Evolutionary conservation across 2,329 filamentous ascomycete genomes (phyloP), one percentile per base, ranked within the genome.

Genomic region (Nemania serpens): DNA sequence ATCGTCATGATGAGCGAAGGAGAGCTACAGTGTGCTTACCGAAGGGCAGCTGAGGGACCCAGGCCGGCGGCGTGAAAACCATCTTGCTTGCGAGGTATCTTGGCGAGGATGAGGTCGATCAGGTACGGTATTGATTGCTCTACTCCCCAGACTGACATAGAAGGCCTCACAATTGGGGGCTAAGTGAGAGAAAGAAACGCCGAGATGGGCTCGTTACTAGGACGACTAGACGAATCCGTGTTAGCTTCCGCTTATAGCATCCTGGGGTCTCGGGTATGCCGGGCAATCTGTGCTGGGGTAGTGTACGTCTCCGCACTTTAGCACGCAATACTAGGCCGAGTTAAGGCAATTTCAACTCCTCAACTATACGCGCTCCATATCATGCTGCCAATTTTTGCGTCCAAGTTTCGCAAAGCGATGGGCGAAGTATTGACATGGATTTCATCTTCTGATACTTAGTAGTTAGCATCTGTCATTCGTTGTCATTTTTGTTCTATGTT

Each of bases 61-160:
- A 73, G 11, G 67, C 49, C 33, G 70, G 70, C 52, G 70, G 69
- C 29, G 67, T 70, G 64, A 73, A 71, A 43, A 73, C 68, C 70
- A 73, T 72, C 48, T 68, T 68, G 45, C 17, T 39, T 17, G 37
- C 4, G 41, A 10, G 17, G n/a, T 15, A 17, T 3, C 25, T 41
- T n/a, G 29, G 9, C n/a, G 17, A 9, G 1, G 34, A 12, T 29
- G 9, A 18, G 29, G 22, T 15, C 2, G n/a, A 20, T n/a, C 9
- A 15, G n/a, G 41, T 25, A 45, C 12, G n/a, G 41, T 25, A 45
- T 18, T 45, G 25, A 45, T 45, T 29, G 7, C 7, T 29, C 25
- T 7, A 29, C 25, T 29, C 25, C 7, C 25, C 25, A 4, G 25
- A 7, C 25, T 29, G 25, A 29, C 3, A 29, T 29, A 29, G 3